These are phyloP conservation scores for Solanum verrucosum DNA, from an alignment of 257 asterid species.

Conservation along the genomic window DNA sequence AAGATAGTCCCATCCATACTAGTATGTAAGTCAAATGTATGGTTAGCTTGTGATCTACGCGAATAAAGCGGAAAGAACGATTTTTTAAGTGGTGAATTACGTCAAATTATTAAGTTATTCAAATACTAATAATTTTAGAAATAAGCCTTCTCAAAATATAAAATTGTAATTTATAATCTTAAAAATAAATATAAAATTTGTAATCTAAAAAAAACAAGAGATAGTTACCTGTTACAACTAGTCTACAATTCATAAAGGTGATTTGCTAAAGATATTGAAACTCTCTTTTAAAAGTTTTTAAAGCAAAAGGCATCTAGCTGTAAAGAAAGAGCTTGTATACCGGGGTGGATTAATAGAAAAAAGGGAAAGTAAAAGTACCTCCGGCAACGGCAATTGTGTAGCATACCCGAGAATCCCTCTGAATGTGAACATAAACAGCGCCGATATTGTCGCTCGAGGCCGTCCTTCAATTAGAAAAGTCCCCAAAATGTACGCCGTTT, in stretches of 20 bases:
- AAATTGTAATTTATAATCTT: not conserved
- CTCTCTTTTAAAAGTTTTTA: not conserved
- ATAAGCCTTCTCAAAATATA: not conserved
- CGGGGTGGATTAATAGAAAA: not conserved
- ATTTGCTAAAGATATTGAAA: not conserved
- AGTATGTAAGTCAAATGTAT: not conserved
- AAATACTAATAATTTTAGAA: not conserved
- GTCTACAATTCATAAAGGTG: not conserved
- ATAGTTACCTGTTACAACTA: not conserved
- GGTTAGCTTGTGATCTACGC: not conserved
- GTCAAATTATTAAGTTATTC: not conserved
- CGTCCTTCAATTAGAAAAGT: conserved; percentile 11
- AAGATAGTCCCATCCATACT: not conserved
- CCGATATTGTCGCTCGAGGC: conserved; percentile 10
- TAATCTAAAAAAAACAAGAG: not conserved
- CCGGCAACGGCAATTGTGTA: conserved; percentile 14
- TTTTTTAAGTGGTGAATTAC: not conserved
- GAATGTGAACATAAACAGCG: conserved; percentile 13
- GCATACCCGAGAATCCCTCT: conserved; percentile 17
- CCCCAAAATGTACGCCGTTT: conserved; percentile 11
- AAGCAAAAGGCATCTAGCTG: not conserved
- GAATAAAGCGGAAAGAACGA: not conserved
- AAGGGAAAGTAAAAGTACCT: not conserved
- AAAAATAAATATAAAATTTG: not conserved
- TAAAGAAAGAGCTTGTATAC: not conserved